Evolutionary conservation across 1,139 yeast genomes (phyloP), one percentile per base, ranked within the genome.

Genomic region (Wickerhamomyces sp.): DNA sequence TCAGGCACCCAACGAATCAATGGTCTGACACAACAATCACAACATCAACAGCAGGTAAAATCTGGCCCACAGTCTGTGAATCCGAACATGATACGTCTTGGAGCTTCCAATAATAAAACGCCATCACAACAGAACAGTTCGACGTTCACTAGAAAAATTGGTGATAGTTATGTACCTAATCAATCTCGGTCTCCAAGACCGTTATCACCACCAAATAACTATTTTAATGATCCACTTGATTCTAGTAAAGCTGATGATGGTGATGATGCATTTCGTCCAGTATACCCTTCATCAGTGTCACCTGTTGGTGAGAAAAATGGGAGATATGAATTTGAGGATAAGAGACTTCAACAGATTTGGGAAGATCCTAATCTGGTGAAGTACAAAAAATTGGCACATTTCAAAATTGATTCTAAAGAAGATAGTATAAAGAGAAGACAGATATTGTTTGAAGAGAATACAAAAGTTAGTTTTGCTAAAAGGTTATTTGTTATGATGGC

Each of bases 321-420:
- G 24, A 7, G 13, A 12, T 13, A n/a, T 27, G 30, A 17, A 9
- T 25, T 25, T 15, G n/a, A 28, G 12, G 30, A 28, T 12, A 25
- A 22, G 28, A 31, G 17, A 32, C 14, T 17, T 7, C 12, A 30
- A 37, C 7, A 7, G 16, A n/a, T n/a, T 22, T 25, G 35, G 35
- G 35, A 35, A 21, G 33, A 32, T 19, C 33, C 36, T 9, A 21
- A 25, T 19, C 20, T 43, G 36, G 30, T 22, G 7, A 39, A 34
- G 34, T 41, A 33, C 28, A 43, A 37, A 22, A 28, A 31, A 7
- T 20, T 39, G 7, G 30, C 36, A 2, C 41, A 39, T 36, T 45
- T 33, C 21, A 24, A 36, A 16, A 28, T 26, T 3, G 14, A 29
- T 8, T 16, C 31, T 3, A 39, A 27, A 26, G 30, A 33, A 37